Percentiles rank a stretch among this genome's conserved stretches.
phyloP scores from a whole-genome alignment of 768 basidiomycete genomes.

The Lactarius psammicola region DNA sequence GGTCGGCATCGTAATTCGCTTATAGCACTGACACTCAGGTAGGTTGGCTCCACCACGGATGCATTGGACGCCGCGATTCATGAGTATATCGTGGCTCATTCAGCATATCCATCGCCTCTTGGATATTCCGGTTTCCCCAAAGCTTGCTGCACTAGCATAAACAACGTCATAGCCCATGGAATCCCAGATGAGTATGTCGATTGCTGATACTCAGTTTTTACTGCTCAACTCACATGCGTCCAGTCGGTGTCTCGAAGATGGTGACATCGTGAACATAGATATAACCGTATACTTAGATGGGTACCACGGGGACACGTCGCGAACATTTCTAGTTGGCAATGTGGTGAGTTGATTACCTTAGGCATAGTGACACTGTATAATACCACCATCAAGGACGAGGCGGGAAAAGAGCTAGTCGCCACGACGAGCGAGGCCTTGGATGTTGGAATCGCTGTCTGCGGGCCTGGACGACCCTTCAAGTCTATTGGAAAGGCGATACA shows the following conservation, averaged over 20 bases:
- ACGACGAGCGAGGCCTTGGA: slow-evolving; percentile 64
- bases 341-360: slow-evolving; percentile 51
- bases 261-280: slow-evolving; percentile 88
- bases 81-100: slow-evolving; percentile 59
- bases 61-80: slow-evolving; percentile 72
- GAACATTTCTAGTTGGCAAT: slow-evolving; percentile 76
- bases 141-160: slow-evolving; percentile 84
- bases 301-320: slow-evolving; percentile 88
- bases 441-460: slow-evolving; percentile 71
- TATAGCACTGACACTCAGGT: slow-evolving; percentile 17
- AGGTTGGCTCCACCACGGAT: slow-evolving; percentile 75
- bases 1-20: background rate
- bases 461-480: slow-evolving; percentile 65
- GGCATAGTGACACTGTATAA: background rate
- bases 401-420: slow-evolving; percentile 62
- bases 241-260: slow-evolving; percentile 76
- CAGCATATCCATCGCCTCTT: slow-evolving; percentile 86
- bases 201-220: background rate
- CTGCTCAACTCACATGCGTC: slow-evolving; percentile 2
- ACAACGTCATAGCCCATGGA: slow-evolving; percentile 84
- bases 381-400: slow-evolving; percentile 52
- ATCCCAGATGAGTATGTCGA: slow-evolving; percentile 81
- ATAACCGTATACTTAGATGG: slow-evolving; percentile 81
- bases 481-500: slow-evolving; percentile 73
- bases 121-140: slow-evolving; percentile 72